Base-by-base conservation (phyloP, 73 alveolate species). In the Paramecium pentaurelia region DNA sequence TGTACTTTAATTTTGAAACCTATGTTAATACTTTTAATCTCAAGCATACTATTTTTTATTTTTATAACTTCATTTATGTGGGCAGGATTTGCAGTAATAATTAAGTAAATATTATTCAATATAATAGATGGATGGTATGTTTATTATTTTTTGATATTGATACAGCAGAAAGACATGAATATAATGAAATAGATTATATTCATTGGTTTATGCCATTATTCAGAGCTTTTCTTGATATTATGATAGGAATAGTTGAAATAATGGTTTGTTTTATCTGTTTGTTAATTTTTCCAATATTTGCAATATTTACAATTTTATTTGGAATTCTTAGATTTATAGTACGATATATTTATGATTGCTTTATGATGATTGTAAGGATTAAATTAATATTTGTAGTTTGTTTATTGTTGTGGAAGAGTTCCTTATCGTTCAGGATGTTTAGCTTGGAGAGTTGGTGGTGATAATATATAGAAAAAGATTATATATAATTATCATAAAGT, bases 371-470 rank as follows among this genome's bases (percentile, higher is more conserved):
- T 10, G 91, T 80, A 80, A 25, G 12, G 0, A 18, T 37, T 9
- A 22, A 75, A 34, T 20, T n/a, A 8, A 0, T 45, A 20, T 45
- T 45, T 12, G 70, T 92, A 86, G 92, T 58, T 94, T 36, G n/a
- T 94, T 18, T 88, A 86, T 68, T 94, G 51, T 75, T 58, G 92
- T 36, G 97, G 93, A 4, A 92, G 93, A 94, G 60, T 94, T 16
- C 97, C 97, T 32, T 44, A 58, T 38, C 75, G 92, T 45, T 92
- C 92, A 60, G 45, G 91, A 40, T 92, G 92, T 51, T 59, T 92
- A 8, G 96, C 96, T 27, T 94, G 97, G 97, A 92, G 93, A 94
- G 47, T 86, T 8, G 71, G 93, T 1, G 96, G 97, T 0, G 95
- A 93, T 34, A 86, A 77, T 77, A 80, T 86, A 77, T 77, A 86